A percentile compares a stretch with the other conserved stretches of the same genome.
phyloP scores from a whole-genome alignment of 2,329 filamentous ascomycete species.

The Metarhizium album region DNA sequence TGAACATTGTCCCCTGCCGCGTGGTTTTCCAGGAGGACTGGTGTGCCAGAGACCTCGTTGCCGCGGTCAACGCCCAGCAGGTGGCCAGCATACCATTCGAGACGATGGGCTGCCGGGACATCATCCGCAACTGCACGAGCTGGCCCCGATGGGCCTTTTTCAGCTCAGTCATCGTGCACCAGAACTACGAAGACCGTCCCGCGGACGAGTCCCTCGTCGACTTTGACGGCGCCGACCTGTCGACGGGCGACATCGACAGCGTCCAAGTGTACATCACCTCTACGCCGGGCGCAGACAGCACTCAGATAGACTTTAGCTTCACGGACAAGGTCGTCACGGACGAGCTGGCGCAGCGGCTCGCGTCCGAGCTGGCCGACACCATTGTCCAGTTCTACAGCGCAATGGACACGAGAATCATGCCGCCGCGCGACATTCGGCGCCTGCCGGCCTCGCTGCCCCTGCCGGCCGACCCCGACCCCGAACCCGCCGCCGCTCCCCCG shows the following conservation, averaged over 20 bases:
- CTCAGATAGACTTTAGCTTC: not conserved
- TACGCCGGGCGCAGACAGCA: not conserved
- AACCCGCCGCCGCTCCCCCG: no score
- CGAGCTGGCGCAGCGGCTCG: not conserved
- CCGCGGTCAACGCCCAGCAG: not conserved
- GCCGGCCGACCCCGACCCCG: not conserved
- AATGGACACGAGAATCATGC: not conserved
- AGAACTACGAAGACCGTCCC: not conserved
- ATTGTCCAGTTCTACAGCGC: not conserved
- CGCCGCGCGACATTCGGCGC: not conserved
- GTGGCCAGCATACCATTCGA: not conserved
- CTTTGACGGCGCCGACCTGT: conserved; percentile 3
- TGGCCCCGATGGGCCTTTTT: conserved; percentile 2
- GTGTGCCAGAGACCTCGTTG: not conserved
- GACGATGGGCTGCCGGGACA: conserved; percentile 1
- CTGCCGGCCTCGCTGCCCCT: not conserved
- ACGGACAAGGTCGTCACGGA: conserved; percentile 1
- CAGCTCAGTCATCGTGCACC: conserved; percentile 2
- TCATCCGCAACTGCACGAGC: conserved; percentile 1
- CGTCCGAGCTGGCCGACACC: not conserved
- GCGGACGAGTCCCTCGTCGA: not conserved
- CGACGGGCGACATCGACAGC: conserved; percentile 2
- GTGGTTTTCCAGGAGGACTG: not conserved
- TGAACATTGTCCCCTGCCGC: conserved; percentile 1
- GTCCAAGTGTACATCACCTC: conserved; percentile 4